phyloP scores from a whole-genome alignment of 1,139 yeast genomes.

The Hemisphaericaspora xylanilytica region DNA sequence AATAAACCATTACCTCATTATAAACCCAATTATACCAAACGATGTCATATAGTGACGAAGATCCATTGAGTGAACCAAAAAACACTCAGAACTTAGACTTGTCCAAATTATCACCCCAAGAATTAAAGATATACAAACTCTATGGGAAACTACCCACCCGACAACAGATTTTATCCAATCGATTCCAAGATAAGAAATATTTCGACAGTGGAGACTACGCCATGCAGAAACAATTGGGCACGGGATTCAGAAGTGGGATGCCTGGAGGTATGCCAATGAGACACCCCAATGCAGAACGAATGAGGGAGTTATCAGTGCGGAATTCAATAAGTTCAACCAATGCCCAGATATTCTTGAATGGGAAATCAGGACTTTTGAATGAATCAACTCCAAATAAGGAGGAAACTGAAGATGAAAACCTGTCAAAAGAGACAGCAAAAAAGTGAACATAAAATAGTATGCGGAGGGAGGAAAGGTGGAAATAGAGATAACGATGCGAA shows the following conservation, averaged over 20 bases:
- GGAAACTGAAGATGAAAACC: conserved; percentile 22
- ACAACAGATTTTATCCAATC: conserved; percentile 75
- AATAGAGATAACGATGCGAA: too few relatives aligned
- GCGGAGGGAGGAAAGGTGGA: not conserved
- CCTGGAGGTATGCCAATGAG: conserved; percentile 36
- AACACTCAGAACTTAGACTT: conserved; percentile 52
- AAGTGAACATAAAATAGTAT: not conserved
- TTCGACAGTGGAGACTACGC: conserved; percentile 99
- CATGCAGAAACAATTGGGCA: conserved; percentile 62
- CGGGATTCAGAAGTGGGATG: conserved; percentile 16
- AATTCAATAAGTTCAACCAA: conserved; percentile 46
- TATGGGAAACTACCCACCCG: conserved; percentile 90
- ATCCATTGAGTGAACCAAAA: conserved; percentile 48
- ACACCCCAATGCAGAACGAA: conserved; percentile 51
- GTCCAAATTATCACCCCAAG: conserved; percentile 64
- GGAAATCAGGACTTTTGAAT: conserved; percentile 46
- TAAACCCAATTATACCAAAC: too few relatives aligned
- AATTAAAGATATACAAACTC: conserved; percentile 65
- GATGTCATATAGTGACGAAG: conserved; percentile 31
- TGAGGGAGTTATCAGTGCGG: conserved; percentile 46
- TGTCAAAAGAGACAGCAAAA: conserved; percentile 1
- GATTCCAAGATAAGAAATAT: conserved; percentile 84
- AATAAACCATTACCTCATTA: too few relatives aligned
- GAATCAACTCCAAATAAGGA: conserved; percentile 37
- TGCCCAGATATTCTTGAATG: conserved; percentile 45